Conservation (phyloP, 805 yeast species). For the Candida sithepensis region DNA sequence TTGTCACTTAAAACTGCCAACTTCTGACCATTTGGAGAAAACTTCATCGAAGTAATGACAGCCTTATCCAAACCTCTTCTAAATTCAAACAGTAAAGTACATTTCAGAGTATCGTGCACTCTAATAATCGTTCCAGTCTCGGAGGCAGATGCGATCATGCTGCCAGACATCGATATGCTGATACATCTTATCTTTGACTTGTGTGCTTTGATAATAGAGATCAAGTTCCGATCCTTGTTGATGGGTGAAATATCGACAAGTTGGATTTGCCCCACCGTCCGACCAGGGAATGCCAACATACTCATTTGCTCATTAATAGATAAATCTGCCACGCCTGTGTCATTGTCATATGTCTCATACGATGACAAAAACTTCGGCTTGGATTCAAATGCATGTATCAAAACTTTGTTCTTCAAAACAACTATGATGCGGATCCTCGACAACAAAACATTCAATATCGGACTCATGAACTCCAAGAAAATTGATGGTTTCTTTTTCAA, state of each 20-base stretch:
- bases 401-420: conserved; percentile 61
- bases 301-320: conserved; percentile 23
- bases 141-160: conserved; percentile 75
- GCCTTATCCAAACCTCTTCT: conserved; percentile 90
- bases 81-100: conserved; percentile 75
- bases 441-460: conserved; percentile 68
- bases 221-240: conserved; percentile 59
- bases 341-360: conserved; percentile 65
- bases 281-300: conserved; percentile 73
- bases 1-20: conserved; percentile 88
- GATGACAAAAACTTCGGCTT: conserved; percentile 66
- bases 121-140: conserved; percentile 80
- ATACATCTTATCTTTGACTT: conserved; percentile 60
- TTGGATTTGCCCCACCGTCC: conserved; percentile 74
- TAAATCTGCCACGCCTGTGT: conserved; percentile 57
- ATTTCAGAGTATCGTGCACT: conserved; percentile 63
- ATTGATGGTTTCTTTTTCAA: conserved; percentile 70
- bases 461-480: conserved; percentile 69
- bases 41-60: conserved; percentile 73
- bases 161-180: conserved; percentile 59
- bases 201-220: conserved; percentile 76
- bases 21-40: conserved; percentile 70
- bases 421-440: conserved; percentile 76
- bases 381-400: conserved; percentile 75
- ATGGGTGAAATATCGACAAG: conserved; percentile 68